These are phyloP conservation scores for Isatis tinctoria DNA, from an alignment of 345 rosid species.

Conservation along the genomic window DNA sequence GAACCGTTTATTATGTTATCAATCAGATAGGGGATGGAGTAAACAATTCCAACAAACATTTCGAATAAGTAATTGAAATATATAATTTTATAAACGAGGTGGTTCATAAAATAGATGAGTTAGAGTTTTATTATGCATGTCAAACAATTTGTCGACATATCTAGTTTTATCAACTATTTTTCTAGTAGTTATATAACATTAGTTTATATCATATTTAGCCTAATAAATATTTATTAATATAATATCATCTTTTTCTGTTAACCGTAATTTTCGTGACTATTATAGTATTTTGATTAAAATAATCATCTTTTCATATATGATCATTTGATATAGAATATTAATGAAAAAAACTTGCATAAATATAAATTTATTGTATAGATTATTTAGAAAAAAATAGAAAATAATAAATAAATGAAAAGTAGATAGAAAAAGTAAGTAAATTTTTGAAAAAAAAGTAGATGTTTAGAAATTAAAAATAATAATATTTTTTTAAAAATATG, in stretches of 20 bases:
- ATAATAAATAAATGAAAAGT: not conserved
- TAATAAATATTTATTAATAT: not conserved
- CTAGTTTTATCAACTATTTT: not conserved
- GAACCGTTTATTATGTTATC: not conserved
- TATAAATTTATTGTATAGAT: no score
- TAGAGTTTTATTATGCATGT: not conserved
- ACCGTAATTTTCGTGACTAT: not conserved
- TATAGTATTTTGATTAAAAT: not conserved
- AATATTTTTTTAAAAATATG: no score
- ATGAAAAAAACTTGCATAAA: not conserved
- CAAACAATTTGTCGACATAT: not conserved
- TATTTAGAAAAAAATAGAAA: not conserved
- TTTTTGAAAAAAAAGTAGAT: not conserved
- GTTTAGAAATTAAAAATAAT: not conserved
- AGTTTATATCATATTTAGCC: no score
- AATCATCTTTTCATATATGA: not conserved
- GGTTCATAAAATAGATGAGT: not conserved
- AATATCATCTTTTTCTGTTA: not conserved
- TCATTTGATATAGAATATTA: not conserved
- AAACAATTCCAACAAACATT: not conserved
- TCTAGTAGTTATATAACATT: not conserved
- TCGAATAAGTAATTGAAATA: not conserved
- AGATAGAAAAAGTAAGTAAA: not conserved
- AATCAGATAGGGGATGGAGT: not conserved
- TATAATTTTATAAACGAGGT: not conserved